A percentile compares a stretch with the other conserved stretches of the same genome.
These are phyloP conservation scores for Pleurotus ostreatus DNA, from an alignment of 768 basidiomycete genomes.

Conservation along the genomic window DNA sequence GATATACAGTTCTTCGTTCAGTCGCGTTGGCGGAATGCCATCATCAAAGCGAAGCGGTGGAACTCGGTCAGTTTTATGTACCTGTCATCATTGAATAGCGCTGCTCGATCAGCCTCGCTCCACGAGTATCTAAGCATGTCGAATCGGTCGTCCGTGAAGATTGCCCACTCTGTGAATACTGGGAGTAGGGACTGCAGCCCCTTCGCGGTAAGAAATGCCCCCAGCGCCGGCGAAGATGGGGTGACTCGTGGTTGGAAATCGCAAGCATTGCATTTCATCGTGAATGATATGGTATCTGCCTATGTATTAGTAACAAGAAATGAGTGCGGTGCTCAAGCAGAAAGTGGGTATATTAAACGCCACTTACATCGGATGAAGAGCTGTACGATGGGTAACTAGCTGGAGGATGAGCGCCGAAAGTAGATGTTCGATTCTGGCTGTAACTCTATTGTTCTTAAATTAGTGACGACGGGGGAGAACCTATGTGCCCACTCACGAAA, in stretches of 20 bases:
- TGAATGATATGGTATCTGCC: too few relatives aligned
- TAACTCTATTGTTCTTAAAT: too few relatives aligned
- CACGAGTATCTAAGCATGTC: too few relatives aligned
- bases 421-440: too few relatives aligned
- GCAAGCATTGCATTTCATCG: not conserved
- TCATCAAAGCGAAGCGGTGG: constrained; percentile 5
- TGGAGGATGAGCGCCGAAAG: too few relatives aligned
- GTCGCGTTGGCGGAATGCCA: not conserved
- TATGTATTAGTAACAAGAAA: too few relatives aligned
- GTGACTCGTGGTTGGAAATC: not conserved
- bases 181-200: not conserved
- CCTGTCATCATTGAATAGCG: not conserved
- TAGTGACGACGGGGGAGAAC: too few relatives aligned
- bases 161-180: not conserved
- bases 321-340: too few relatives aligned
- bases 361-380: too few relatives aligned
- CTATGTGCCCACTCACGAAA: too few relatives aligned
- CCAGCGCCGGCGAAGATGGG: not conserved
- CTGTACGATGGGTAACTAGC: too few relatives aligned
- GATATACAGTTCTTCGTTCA: not conserved
- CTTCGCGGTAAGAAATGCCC: not conserved
- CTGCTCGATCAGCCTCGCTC: not conserved
- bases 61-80: not conserved
- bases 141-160: not conserved
- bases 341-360: too few relatives aligned